These are phyloP conservation scores for Lanmaoa rubissima DNA, from an alignment of 768 basidiomycete species.

Conservation along the genomic window DNA sequence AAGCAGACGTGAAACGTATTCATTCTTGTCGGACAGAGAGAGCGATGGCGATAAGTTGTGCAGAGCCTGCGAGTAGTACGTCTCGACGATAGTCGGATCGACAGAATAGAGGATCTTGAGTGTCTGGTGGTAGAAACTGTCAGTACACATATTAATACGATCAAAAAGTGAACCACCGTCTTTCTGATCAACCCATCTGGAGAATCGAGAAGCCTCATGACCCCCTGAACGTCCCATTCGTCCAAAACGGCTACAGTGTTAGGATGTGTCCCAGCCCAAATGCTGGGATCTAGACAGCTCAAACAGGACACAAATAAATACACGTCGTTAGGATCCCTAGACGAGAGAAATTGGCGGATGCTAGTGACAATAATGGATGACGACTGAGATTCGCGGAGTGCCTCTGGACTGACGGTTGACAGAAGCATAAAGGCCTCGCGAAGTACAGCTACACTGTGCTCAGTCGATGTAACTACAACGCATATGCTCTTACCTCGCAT, in stretches of 20 bases:
- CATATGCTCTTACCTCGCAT: constrained; percentile 23
- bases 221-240: constrained; percentile 68
- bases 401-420: constrained; percentile 22
- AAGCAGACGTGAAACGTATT: constrained; percentile 47
- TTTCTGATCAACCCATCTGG: constrained; percentile 55
- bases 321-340: constrained; percentile 55
- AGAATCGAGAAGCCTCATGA: constrained; percentile 67
- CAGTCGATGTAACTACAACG: constrained; percentile 6
- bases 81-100: constrained; percentile 55
- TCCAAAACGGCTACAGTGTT: constrained; percentile 55
- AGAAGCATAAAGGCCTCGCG: constrained; percentile 36
- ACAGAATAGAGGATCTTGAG: constrained; percentile 55
- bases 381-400: constrained; percentile 15
- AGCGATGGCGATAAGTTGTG: constrained; percentile 36
- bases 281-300: constrained; percentile 48
- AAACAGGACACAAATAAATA: constrained; percentile 69
- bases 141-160: not conserved
- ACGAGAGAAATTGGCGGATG: constrained; percentile 59
- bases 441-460: constrained; percentile 29
- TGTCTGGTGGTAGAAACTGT: constrained; percentile 43
- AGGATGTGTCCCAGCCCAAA: constrained; percentile 67
- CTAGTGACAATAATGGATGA: constrained; percentile 36
- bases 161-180: constrained; percentile 43
- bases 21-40: constrained; percentile 38
- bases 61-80: constrained; percentile 49